phyloP scores from a whole-genome alignment of 2,329 filamentous ascomycete genomes.

The Cordyceps fumosorosea region DNA sequence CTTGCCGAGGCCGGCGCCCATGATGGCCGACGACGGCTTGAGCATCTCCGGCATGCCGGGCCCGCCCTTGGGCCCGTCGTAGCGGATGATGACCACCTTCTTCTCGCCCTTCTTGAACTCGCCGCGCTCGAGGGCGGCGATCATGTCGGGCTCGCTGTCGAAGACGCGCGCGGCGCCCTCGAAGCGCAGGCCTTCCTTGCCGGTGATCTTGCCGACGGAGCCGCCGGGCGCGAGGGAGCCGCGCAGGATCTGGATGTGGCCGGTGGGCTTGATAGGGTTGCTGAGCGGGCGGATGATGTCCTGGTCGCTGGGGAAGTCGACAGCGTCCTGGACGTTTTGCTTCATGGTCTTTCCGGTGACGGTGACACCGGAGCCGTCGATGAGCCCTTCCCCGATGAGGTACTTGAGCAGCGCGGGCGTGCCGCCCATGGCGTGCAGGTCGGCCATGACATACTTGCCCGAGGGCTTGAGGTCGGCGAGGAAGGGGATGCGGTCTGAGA shows the following conservation, averaged over 20 bases:
- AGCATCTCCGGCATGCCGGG: constrained; percentile 95
- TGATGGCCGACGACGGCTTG: constrained; percentile 86
- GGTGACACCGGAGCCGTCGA: constrained; percentile 74
- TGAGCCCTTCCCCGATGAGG: constrained; percentile 72
- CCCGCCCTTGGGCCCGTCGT: constrained; percentile 88
- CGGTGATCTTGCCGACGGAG: constrained; percentile 92
- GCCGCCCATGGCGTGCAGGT: constrained; percentile 78
- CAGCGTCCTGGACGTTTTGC: constrained; percentile 73
- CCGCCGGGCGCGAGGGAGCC: constrained; percentile 86
- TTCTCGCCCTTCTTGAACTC: constrained; percentile 80
- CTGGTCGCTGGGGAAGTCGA: constrained; percentile 69
- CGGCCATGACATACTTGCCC: constrained; percentile 81
- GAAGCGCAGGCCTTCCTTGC: constrained; percentile 83
- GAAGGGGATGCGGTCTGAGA: constrained; percentile 73
- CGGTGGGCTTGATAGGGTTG: constrained; percentile 69
- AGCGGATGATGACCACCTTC: constrained; percentile 83
- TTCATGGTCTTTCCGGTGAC: constrained; percentile 87
- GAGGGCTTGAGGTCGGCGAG: constrained; percentile 79
- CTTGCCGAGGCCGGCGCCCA: constrained; percentile 78
- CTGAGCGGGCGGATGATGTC: constrained; percentile 77
- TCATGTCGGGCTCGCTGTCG: constrained; percentile 77
- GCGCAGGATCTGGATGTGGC: constrained; percentile 80
- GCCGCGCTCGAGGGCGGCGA: constrained; percentile 68
- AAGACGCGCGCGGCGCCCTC: constrained; percentile 77
- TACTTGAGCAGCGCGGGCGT: constrained; percentile 84